These are phyloP conservation scores for Lentinula aciculospora DNA, from an alignment of 768 basidiomycete genomes.

Conservation along the genomic window DNA sequence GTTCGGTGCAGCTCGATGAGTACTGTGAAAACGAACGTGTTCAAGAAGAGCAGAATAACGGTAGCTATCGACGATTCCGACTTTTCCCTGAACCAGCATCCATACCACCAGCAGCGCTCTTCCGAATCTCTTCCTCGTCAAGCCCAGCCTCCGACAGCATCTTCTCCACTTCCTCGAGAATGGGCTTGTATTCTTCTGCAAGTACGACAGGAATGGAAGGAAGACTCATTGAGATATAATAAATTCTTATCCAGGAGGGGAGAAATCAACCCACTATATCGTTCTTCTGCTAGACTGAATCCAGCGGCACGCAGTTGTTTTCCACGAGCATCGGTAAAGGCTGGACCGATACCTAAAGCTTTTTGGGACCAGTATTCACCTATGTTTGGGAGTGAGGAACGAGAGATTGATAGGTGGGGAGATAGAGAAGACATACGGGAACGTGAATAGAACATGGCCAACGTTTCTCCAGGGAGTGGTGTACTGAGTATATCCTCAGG, in stretches of 20 bases:
- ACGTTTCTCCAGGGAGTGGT: conserved; percentile 78
- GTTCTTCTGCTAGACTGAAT: conserved; percentile 68
- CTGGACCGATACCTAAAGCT: conserved; percentile 34
- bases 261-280: conserved; percentile 50
- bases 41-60: too few relatives aligned
- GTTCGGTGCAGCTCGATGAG: too few relatives aligned
- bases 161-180: conserved; percentile 75
- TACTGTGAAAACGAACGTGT: too few relatives aligned
- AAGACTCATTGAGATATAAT: not conserved
- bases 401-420: not conserved
- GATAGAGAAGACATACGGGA: conserved; percentile 45
- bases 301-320: conserved; percentile 76
- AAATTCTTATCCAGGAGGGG: not conserved
- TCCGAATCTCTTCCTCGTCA: conserved; percentile 76
- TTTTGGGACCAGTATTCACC: conserved; percentile 80
- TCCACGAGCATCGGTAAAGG: conserved; percentile 56
- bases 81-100: conserved; percentile 40
- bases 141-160: conserved; percentile 81
- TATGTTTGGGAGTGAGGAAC: conserved; percentile 17
- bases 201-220: not conserved
- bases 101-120: conserved; percentile 38
- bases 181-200: conserved; percentile 74
- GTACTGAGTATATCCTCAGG: conserved; percentile 73
- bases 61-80: conserved; percentile 37
- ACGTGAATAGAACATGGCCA: conserved; percentile 79